Base-by-base conservation (phyloP, 495 filamentous ascomycete species). In the Podospora anserina region DNA sequence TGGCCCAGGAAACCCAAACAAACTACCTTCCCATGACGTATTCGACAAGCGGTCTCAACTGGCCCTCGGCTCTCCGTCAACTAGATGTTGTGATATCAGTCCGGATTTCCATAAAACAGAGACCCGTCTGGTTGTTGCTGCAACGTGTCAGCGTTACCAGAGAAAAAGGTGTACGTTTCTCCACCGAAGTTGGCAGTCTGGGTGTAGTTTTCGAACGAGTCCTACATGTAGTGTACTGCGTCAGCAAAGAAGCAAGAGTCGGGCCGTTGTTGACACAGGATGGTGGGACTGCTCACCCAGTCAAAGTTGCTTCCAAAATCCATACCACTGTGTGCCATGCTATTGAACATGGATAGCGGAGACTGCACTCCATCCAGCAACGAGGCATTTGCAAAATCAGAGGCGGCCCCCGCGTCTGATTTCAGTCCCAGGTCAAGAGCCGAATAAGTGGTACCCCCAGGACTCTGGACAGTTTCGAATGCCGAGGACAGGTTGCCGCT, bases 241-340 rank as follows among this genome's bases (percentile, higher is more conserved):
- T 27, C 27, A 65, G 58, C 61, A 18, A 26, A n/a, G 26, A 53
- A 15, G 26, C 34, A 28, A 28, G 13, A 63, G 34, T 57, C 57
- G 28, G 60, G 6, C 23, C 44, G 49, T 28, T 63, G 27, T 61
- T 49, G 20, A 11, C 30, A 32, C 9, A 28, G 32, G 4, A 7
- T 18, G 16, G 20, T 66, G 32, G 9, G 7, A 15, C 6, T 49
- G 9, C 70, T 61, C 81, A 94, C 92, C 91, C 92, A 95, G 74
- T 94, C 91, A 72, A 94, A 85, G 70, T 90, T 91, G 28, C 76
- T 64, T 68, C 76, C 68, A 3, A 88, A 86, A 44, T 83, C 82
- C 32, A 82, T 69, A 26, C 68, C 77, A 53, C 59, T 71, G 34
- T 69, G 75, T n/a, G 81, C 86, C 82, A 82, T 65, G 49, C 73